Evolutionary conservation across 2,329 filamentous ascomycete genomes (phyloP), one percentile per base, ranked within the genome.

Genomic region (Aurifilum marmelostoma): DNA sequence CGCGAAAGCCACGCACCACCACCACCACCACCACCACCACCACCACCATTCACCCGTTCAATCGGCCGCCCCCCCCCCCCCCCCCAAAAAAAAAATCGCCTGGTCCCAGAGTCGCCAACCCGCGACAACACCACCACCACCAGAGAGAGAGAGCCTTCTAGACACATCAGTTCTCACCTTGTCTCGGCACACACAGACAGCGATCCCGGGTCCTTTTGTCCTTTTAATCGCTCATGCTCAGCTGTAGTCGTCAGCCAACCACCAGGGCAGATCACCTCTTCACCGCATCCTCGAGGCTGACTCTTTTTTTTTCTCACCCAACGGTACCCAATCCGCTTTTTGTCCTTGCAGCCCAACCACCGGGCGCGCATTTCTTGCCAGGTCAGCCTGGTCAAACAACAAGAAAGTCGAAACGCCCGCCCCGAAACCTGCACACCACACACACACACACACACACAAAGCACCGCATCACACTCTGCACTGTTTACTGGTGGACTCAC

Each of bases 251-350:
- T 16, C 8, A 27, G 24, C 52, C 52, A 27, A 56, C 32, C 24
- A 18, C 32, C 56, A 32, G 56, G 18, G 52, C 56, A 37, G 32
- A 59, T 59, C 56, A 11, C 32, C 47, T 14, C 7, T 52, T 56
- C 69, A 68, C 66, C 59, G 63, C 63, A 68, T 58, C 52, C 63
- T 61, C 63, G n/a, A 65, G 32, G 29, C 56, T 58, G 37, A 58
- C 27, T 27, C 63, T 52, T 47, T n/a, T 21, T 27, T 59, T 52
- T 47, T n/a, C 43, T 47, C 43, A n/a, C 43, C 43, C 59, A 56
- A 64, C 21, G 66, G 61, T 66, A 70, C 69, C 69, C 69, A 66
- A 68, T 66, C 59, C 34, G 12, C 41, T 41, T 52, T 27, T 65
- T 34, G 18, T 37, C 34, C 16, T 68, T 61, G 58, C 66, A 70